Evolutionary conservation across 2,329 filamentous ascomycete genomes (phyloP), one percentile per base, ranked within the genome.

Genomic region (Fusarium hostae): DNA sequence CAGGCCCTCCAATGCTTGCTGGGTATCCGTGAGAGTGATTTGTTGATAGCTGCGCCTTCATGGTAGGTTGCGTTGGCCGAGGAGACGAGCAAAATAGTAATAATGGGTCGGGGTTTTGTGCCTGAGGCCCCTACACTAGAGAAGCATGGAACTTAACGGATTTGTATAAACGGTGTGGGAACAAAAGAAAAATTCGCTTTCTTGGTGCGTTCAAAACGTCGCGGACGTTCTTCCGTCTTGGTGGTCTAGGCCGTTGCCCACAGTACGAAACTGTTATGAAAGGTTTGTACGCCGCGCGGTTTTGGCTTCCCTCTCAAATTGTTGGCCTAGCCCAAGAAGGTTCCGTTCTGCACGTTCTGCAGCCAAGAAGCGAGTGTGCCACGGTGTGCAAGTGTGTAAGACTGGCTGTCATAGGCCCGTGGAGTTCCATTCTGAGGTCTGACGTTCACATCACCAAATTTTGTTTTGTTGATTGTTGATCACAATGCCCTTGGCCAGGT

Each of bases 251-350:
- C 66, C 58, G 59, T 57, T 64, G 39, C 26, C 50, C 66, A 75
- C 68, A 74, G 71, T 75, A 72, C 57, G 55, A 60, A 68, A 75
- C 66, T 66, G 73, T 65, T 44, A 30, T 51, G 51, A 32, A 56
- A 54, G 52, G 58, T 63, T 57, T 72, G 47, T 59, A 45, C 66
- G 55, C 71, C 66, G 66, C 69, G 66, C 45, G 71, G 66, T 63
- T 63, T 62, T 62, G 39, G 51, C 47, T 60, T 58, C 28, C 28
- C 52, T 62, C 64, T 70, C 64, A 34, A 63, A 44, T 43, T 52
- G 57, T 44, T 66, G 56, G 41, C 60, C 56, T 51, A 68, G 47
- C 60, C 56, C 51, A 45, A 63, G 70, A 57, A 56, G 45, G 57
- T 61, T 70, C 68, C 64, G 56, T 71, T 65, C 55, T 59, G 51